Evolutionary conservation across 2,329 filamentous ascomycete species (phyloP), one percentile per base, ranked within the genome.

Genomic region (Emmonsiellopsis sp.): DNA sequence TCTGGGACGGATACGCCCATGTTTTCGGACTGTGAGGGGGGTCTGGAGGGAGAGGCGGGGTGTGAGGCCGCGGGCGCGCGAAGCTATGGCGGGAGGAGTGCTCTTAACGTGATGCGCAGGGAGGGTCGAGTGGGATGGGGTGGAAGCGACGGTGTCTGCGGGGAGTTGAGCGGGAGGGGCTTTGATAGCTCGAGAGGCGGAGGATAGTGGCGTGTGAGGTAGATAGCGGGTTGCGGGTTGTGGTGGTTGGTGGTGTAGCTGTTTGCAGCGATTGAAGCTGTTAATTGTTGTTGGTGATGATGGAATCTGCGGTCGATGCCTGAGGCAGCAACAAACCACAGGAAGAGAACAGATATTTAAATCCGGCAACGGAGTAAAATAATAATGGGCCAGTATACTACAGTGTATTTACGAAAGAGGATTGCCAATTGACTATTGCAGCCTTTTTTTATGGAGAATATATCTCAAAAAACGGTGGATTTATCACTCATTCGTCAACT

Each of bases 1-100:
- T 73, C 67, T 51, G 71, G 71, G 38, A 73, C 70, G 13, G 69
- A 20, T 52, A 68, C 65, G 53, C 63, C 62, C 70, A 73, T 73
- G 45, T 55, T 61, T 54, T 42, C 35, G 5, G 34, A 7, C 42
- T 40, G n/a, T 52, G 40, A 9, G 32, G 50, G n/a, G 6, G 32
- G n/a, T 31, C 9, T 7, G 43, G n/a, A n/a, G n/a, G 30, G 7
- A n/a, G 46, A 20, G n/a, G 20, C 16, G 34, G 11, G 7, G 16
- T 10, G 26, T 47, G 31, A 20, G 34, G 10, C 20, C 9, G 20
- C 3, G 20, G 20, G 20, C 20, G 20, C 20, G 20, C 20, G 20
- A 26, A 26, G 41, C 20, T 15, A 44, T 16, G 41, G 10, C 41
- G 15, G n/a, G 15, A 44, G 41, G 20, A 9, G 41, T 44, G 30